A percentile compares a stretch with the other conserved stretches of the same genome.
These are phyloP conservation scores for Hericium rajendrae DNA, from an alignment of 768 basidiomycete species.

Conservation along the genomic window DNA sequence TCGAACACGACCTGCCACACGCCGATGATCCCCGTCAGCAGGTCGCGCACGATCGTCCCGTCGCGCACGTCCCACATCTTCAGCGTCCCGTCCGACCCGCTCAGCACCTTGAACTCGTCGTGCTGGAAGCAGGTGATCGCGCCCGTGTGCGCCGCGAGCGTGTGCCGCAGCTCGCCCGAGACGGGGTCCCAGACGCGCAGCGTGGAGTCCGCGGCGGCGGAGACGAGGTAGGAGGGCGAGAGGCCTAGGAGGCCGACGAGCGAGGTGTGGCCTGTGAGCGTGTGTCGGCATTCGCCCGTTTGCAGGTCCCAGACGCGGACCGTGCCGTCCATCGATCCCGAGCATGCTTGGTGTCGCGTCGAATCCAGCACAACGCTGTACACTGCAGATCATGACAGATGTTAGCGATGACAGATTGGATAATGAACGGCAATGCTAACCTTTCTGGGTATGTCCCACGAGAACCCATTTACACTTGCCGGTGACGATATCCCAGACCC, in stretches of 20 bases:
- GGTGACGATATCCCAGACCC: constrained; percentile 89
- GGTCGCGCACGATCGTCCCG: constrained; percentile 76
- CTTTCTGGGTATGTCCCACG: constrained; percentile 87
- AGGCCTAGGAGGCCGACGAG: constrained; percentile 89
- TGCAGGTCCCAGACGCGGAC: constrained; percentile 90
- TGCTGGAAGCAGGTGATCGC: constrained; percentile 99
- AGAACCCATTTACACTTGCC: constrained; percentile 75
- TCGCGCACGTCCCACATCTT: constrained; percentile 97
- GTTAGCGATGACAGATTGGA: not conserved
- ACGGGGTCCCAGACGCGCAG: constrained; percentile 92
- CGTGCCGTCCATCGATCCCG: constrained; percentile 97
- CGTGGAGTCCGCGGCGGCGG: constrained; percentile 93
- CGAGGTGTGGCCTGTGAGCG: constrained; percentile 85
- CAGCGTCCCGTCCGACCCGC: constrained; percentile 89
- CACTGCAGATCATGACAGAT: constrained; percentile 37
- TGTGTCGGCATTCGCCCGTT: constrained; percentile 71
- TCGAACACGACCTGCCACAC: constrained; percentile 99
- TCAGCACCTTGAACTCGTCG: constrained; percentile 94
- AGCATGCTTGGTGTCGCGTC: constrained; percentile 81
- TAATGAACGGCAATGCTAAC: constrained; percentile 28
- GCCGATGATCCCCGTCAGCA: constrained; percentile 84
- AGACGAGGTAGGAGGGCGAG: constrained; percentile 85
- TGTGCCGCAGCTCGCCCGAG: constrained; percentile 68
- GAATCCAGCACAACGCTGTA: constrained; percentile 93
- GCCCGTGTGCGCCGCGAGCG: constrained; percentile 84